Evolutionary conservation across 176 grass and related monocot species (phyloP).

Genomic region (Hyparrhenia diplandra): DNA sequence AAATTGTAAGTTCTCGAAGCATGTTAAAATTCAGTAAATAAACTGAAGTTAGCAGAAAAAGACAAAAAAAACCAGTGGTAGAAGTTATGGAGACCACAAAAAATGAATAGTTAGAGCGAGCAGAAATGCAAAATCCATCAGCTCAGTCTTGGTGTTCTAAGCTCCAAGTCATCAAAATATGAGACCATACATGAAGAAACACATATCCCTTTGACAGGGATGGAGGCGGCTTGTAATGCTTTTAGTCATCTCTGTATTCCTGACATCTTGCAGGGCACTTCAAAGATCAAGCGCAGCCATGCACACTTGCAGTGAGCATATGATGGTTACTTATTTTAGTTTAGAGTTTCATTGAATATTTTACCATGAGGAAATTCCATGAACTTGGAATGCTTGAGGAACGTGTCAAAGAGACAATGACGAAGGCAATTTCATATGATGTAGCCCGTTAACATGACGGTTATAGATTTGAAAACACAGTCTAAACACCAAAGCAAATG

Average conservation of each 20-base stretch:
- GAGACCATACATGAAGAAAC: slow-evolving; percentile 1
- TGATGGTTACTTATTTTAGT: background rate
- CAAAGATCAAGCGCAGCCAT: background rate
- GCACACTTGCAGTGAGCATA: background rate
- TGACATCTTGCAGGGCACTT: slow-evolving; percentile 1
- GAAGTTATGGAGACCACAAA: background rate
- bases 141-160: background rate
- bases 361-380: background rate
- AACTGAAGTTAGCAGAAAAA: background rate
- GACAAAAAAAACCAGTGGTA: background rate
- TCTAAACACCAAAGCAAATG: background rate
- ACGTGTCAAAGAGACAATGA: background rate
- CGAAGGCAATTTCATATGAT: background rate
- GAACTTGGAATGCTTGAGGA: background rate
- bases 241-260: background rate
- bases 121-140: background rate
- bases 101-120: background rate
- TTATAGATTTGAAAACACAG: background rate
- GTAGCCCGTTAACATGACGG: background rate
- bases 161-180: slow-evolving; percentile 33
- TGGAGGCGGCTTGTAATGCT: background rate
- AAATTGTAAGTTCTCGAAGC: background rate
- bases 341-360: background rate
- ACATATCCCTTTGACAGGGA: background rate
- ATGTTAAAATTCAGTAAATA: background rate